Base-by-base conservation (phyloP, 2,329 filamentous ascomycete species). In the Tolypocladium amazonense region DNA sequence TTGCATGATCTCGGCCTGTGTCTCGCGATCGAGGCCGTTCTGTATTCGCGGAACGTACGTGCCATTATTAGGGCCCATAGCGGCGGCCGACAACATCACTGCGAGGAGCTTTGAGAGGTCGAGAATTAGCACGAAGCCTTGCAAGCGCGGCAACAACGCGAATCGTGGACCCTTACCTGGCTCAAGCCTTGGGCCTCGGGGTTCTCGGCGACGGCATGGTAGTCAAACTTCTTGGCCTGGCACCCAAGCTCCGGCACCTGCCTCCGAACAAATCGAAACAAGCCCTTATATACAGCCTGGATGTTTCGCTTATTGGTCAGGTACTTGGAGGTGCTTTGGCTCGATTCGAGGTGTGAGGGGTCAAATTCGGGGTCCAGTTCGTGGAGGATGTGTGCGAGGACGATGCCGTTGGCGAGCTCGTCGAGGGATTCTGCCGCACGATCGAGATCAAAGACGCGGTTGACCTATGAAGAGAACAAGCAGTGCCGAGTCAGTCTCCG, bases 61-160 rank as follows among this genome's bases (percentile, higher is more conserved):
- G 39, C 77, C 76, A 60, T 79, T 79, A 58, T 83, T 80, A 33
- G 82, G 79, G 15, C 84, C 85, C 68, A 81, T 79, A 63, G 86
- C 81, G 33, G 83, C 83, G n/a, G 86, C 74, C 18, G 71, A 80
- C 27, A 88, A 76, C 68, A 88, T 79, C 59, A 88, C 77, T 61
- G 84, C 83, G 50, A 88, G 75, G 57, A 88, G 76, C 76, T 87
- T 60, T 35, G 66, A n/a, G 62, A 67, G 23, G 18, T 27, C 20
- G 18, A 15, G 27, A 15, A 41, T 58, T n/a, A 58, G 57, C 52
- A 55, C 33, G 55, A 52, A 52, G 47, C 27, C 9, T 52, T n/a
- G 3, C 47, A 20, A 12, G 15, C n/a, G 27, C 27, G 18, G 30
- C 47, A n/a, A 33, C 18, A 52, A 12, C 18, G 47, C 15, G n/a